Evolutionary conservation across 1,284 basidiomycete species (phyloP).

Genomic region (Wallemia ichthyophaga): DNA sequence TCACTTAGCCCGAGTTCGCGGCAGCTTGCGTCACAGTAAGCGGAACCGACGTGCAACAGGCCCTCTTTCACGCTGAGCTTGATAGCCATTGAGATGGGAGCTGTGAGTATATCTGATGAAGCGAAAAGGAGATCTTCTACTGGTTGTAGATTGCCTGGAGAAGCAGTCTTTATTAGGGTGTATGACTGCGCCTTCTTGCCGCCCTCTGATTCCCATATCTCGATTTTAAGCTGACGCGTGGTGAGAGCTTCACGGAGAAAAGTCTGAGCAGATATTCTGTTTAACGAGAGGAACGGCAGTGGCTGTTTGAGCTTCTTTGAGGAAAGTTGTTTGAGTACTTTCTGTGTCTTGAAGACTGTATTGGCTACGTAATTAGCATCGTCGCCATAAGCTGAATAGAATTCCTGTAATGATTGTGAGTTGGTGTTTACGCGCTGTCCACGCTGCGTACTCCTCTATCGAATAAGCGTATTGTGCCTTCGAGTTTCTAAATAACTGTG

Average conservation of each 20-base stretch:
- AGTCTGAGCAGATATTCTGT: conserved; percentile 45
- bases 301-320: conserved; percentile 13
- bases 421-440: neutral
- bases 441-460: conserved; percentile 23
- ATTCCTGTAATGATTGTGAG: conserved; percentile 24
- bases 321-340: conserved; percentile 60
- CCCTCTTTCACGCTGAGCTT: conserved; percentile 34
- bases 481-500: conserved; percentile 14
- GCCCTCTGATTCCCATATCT: conserved; percentile 55
- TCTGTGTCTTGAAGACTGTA: conserved; percentile 54
- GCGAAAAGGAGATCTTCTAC: conserved; percentile 80
- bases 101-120: conserved; percentile 46
- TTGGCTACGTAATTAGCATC: conserved; percentile 69
- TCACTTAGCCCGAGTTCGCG: conserved; percentile 35
- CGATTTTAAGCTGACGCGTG: conserved; percentile 63
- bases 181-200: conserved; percentile 18
- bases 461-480: conserved; percentile 47
- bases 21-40: conserved; percentile 24
- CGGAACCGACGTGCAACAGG: conserved; percentile 21
- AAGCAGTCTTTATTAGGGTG: conserved; percentile 55
- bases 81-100: conserved; percentile 74
- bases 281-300: conserved; percentile 50
- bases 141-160: conserved; percentile 75
- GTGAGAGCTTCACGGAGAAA: conserved; percentile 77
- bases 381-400: conserved; percentile 59